Evolutionary conservation across 2,329 filamentous ascomycete species (phyloP).

Genomic region (Albifimbria verrucaria): DNA sequence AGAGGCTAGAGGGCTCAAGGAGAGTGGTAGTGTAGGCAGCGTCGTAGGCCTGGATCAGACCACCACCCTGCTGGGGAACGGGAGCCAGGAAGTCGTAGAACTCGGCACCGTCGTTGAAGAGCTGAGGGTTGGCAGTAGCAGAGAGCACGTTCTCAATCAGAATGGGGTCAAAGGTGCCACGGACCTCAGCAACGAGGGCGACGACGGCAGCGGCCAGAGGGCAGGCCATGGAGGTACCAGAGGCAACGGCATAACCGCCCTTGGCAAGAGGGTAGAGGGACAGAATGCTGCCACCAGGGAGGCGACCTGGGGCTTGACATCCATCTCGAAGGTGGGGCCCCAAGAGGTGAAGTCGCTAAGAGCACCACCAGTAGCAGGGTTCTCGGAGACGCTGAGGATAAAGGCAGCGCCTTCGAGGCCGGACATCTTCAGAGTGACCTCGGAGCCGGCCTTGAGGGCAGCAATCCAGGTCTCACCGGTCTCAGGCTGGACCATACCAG

Average conservation of each 20-base stretch:
- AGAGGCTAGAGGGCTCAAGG: slow-evolving; percentile 53
- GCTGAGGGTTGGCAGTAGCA: slow-evolving; percentile 44
- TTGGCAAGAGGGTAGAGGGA: slow-evolving; percentile 49
- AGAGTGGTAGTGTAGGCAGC: slow-evolving; percentile 52
- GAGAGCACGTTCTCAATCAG: slow-evolving; percentile 47
- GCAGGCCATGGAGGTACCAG: slow-evolving; percentile 59
- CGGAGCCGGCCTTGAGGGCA: slow-evolving; percentile 38
- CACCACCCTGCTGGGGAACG: slow-evolving; percentile 58
- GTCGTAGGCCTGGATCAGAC: slow-evolving; percentile 58
- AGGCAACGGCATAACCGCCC: slow-evolving; percentile 49
- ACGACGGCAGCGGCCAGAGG: slow-evolving; percentile 53
- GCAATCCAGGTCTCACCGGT: slow-evolving; percentile 42
- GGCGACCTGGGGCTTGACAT: slow-evolving; percentile 54
- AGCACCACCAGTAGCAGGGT: slow-evolving; percentile 46
- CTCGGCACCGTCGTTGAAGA: slow-evolving; percentile 42
- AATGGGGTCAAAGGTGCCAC: slow-evolving; percentile 48
- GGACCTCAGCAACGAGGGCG: slow-evolving; percentile 50
- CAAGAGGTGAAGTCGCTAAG: slow-evolving; percentile 53
- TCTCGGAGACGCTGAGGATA: slow-evolving; percentile 31
- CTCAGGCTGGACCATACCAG: slow-evolving; percentile 37
- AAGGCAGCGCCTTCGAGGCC: slow-evolving; percentile 33
- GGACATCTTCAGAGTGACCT: slow-evolving; percentile 41
- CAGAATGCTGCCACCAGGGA: slow-evolving; percentile 56
- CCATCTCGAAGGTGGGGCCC: slow-evolving; percentile 59
- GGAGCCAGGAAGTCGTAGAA: slow-evolving; percentile 44